Evolutionary conservation across 495 filamentous ascomycete species (phyloP), one percentile per base, ranked within the genome.

Genomic region (Podospora pseudocomata): DNA sequence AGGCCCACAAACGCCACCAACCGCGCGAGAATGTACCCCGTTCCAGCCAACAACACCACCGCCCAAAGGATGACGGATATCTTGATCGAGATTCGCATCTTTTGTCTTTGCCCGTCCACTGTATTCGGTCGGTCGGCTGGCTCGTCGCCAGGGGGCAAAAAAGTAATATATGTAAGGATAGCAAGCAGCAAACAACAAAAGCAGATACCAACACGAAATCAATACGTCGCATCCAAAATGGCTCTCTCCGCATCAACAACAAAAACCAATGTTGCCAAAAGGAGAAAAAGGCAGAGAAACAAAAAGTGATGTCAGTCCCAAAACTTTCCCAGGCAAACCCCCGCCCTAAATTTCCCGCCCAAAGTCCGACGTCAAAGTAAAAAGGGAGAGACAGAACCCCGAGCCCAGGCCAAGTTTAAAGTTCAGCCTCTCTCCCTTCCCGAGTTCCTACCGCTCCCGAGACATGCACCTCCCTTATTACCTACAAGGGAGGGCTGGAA

Each of bases 1-100:
- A 77, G 71, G 19, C 68, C 65, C 67, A 57, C 65, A 63, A 75
- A 72, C 19, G 62, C 56, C n/a, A 74, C 60, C 20, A 75, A 30
- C 27, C 72, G 72, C 23, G 72, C 58, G 16, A 75, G 62, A 3
- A 23, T n/a, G 39, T 70, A 75, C 0, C 44, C 66, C 6, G 67
- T 9, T 19, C 54, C 30, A 0, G 64, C 56, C 19, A 77, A 49
- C 4, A 71, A 19, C 18, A 62, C 60, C 20, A 69, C 55, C 18
- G 26, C 62, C 67, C 68, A 68, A 1, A 71, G 26, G 16, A 70
- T 58, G 11, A 71, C 18, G 9, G 69, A 69, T 15, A 73, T 56
- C 57, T 60, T 66, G 49, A 71, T 59, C 0, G 70, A 49, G 27
- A 67, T 20, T 13, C 74, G 72, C 67, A 74, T 68, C 44, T 20